Percentiles rank a stretch among this genome's conserved stretches.
phyloP scores from a whole-genome alignment of 169 alveolate genomes.

The Sarcocystis neurona region DNA sequence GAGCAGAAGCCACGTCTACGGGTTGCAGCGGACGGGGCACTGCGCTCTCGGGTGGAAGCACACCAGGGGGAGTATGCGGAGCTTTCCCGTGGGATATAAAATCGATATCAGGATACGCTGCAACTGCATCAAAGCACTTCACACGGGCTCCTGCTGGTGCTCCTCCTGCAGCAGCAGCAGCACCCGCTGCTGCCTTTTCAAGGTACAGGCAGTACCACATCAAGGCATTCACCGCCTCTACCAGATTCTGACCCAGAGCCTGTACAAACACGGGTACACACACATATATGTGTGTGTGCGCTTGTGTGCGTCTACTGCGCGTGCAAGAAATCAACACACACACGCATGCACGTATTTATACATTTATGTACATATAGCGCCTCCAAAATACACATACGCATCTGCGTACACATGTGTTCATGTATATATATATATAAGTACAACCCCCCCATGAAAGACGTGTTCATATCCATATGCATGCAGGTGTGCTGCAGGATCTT shows the following conservation, averaged over 20 bases:
- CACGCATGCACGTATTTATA: too few species aligned
- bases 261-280: too few species aligned
- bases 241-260: slow-evolving; percentile 15
- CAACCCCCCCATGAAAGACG: background rate
- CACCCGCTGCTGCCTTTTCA: background rate
- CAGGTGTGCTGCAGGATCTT: background rate
- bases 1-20: too few species aligned
- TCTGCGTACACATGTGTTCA: too few species aligned
- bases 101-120: background rate
- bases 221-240: slow-evolving; percentile 14
- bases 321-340: too few species aligned
- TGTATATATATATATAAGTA: background rate
- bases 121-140: slow-evolving; percentile 8
- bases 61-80: slow-evolving; percentile 7
- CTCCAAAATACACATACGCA: too few species aligned
- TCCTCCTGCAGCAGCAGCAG: background rate
- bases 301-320: too few species aligned
- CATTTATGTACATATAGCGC: too few species aligned
- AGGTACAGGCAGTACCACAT: slow-evolving; percentile 45
- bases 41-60: too few species aligned
- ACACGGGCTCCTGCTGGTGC: background rate
- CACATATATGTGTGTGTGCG: too few species aligned
- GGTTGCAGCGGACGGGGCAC: too few species aligned
- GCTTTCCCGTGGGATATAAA: background rate
- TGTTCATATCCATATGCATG: background rate